These are phyloP conservation scores for Hygrophila difformis DNA, from an alignment of 257 asterid species.

Conservation along the genomic window DNA sequence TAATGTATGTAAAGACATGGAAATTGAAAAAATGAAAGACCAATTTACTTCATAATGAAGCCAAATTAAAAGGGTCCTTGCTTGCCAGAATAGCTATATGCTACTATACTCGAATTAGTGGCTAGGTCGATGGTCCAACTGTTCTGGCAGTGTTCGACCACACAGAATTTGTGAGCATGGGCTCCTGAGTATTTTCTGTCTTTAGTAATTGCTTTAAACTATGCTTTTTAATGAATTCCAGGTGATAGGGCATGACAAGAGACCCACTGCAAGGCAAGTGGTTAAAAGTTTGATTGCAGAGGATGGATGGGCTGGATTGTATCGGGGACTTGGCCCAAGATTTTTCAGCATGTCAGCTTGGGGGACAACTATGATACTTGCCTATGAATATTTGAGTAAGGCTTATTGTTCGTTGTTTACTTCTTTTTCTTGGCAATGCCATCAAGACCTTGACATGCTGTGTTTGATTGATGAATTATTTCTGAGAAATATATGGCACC, in stretches of 20 bases:
- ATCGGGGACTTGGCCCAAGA: slow-evolving; percentile 78
- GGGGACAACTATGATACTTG: slow-evolving; percentile 84
- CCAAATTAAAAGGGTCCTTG: no score
- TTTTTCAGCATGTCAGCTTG: slow-evolving; percentile 80
- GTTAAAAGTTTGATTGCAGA: slow-evolving; percentile 51
- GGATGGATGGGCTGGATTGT: slow-evolving; percentile 70
- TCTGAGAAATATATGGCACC: background rate
- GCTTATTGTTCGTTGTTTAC: slow-evolving; percentile 1
- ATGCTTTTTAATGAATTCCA: slow-evolving; percentile 23
- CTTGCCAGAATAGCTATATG: no score
- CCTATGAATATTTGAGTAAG: slow-evolving; percentile 74
- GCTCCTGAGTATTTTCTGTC: background rate
- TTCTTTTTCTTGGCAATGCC: background rate
- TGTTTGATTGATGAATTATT: background rate
- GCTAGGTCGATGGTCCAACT: no score
- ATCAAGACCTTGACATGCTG: background rate
- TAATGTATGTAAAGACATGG: no score
- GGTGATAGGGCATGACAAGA: slow-evolving; percentile 63
- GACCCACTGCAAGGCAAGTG: slow-evolving; percentile 57
- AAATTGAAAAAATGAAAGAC: no score
- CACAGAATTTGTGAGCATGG: background rate
- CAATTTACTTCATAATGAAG: no score
- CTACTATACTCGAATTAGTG: no score
- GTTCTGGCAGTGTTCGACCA: no score
- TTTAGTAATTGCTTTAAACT: background rate